Conservation (phyloP, 768 basidiomycete species). For the Xerocomellus chrysenteron region DNA sequence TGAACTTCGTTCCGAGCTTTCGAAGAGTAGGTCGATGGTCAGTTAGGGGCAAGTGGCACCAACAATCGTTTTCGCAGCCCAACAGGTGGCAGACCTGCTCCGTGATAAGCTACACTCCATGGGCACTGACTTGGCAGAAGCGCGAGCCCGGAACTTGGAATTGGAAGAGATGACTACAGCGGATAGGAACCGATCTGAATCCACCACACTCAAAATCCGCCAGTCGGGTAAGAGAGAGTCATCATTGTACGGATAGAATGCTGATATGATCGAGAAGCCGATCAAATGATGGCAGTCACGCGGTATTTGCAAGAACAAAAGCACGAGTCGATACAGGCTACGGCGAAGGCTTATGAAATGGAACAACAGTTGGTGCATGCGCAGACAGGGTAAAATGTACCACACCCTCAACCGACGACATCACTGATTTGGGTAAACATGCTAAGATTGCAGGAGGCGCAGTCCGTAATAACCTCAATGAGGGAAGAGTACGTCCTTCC, state of each 20-base stretch:
- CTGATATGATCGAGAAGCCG: constrained; percentile 19
- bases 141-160: constrained; percentile 38
- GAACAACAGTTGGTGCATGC: constrained; percentile 26
- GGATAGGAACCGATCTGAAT: constrained; percentile 25
- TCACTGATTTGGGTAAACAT: constrained; percentile 11
- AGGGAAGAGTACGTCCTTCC: constrained; percentile 32
- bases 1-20: constrained; percentile 38
- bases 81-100: constrained; percentile 48
- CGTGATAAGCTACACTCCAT: constrained; percentile 45
- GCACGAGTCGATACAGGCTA: constrained; percentile 26
- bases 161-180: constrained; percentile 30
- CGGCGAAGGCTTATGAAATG: constrained; percentile 22
- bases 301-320: constrained; percentile 29
- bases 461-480: constrained; percentile 27
- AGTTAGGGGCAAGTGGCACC: background rate
- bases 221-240: constrained; percentile 24
- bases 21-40: constrained; percentile 28
- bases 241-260: background rate
- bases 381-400: constrained; percentile 21
- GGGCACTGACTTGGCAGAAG: constrained; percentile 43
- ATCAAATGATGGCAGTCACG: constrained; percentile 25
- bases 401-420: background rate
- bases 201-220: constrained; percentile 20
- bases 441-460: constrained; percentile 27
- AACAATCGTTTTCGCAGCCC: constrained; percentile 33